phyloP scores from a whole-genome alignment of 345 rosid species.

The Salix brachista region DNA sequence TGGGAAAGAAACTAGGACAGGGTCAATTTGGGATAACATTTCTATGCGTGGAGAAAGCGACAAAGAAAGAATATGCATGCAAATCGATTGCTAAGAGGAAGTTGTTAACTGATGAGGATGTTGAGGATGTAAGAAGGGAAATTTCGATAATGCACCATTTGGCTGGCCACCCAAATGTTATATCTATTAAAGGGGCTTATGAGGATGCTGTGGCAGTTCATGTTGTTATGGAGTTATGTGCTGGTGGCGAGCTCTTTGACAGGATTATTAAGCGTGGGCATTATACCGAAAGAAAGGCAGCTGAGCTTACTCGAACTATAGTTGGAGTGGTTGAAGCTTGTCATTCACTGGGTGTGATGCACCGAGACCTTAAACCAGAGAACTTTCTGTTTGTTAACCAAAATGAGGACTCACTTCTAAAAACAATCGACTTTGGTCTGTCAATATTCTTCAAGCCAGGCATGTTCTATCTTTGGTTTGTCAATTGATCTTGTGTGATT shows the following conservation, averaged over 20 bases:
- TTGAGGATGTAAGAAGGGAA: slow-evolving; percentile 33
- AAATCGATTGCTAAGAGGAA: slow-evolving; percentile 35
- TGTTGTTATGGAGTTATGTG: slow-evolving; percentile 32
- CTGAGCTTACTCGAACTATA: slow-evolving; percentile 28
- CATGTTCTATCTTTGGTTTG: background rate
- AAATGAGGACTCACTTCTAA: slow-evolving; percentile 25
- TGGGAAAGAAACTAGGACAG: slow-evolving; percentile 34
- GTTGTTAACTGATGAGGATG: slow-evolving; percentile 26
- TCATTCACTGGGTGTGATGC: slow-evolving; percentile 30
- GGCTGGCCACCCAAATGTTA: slow-evolving; percentile 33
- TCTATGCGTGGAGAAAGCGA: slow-evolving; percentile 22
- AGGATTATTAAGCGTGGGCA: slow-evolving; percentile 29
- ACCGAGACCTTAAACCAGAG: slow-evolving; percentile 30
- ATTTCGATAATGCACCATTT: slow-evolving; percentile 34
- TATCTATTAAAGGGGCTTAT: slow-evolving; percentile 32
- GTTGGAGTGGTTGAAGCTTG: slow-evolving; percentile 29
- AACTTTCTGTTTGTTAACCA: slow-evolving; percentile 20
- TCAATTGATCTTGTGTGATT: background rate
- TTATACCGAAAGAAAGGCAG: slow-evolving; percentile 29
- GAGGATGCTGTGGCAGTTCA: slow-evolving; percentile 29
- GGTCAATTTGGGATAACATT: slow-evolving; percentile 28
- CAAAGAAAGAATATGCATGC: slow-evolving; percentile 24
- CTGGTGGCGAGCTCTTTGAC: slow-evolving; percentile 30
- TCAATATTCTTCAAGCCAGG: slow-evolving; percentile 34
- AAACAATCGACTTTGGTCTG: slow-evolving; percentile 29